Base-by-base conservation (phyloP, 129 eudicot species). In the Calendula officinalis region DNA sequence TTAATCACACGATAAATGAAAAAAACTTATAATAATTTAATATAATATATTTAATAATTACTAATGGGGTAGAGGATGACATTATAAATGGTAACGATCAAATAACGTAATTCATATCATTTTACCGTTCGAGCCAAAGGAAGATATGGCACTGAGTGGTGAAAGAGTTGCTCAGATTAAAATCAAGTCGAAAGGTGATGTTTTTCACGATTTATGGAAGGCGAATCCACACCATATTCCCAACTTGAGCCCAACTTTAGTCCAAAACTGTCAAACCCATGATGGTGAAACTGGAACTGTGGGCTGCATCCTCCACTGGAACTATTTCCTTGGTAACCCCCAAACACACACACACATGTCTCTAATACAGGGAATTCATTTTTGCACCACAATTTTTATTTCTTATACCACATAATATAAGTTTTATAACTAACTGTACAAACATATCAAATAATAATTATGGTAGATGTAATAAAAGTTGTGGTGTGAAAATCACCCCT, bases 231-330 rank as follows among this genome's bases (percentile, higher is more conserved):
- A 75, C 37, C 68, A 76, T 48, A 4, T 81, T 7, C 17, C 76
- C 15, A 73, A 49, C 30, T 22, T 77, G 3, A 45, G 57, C 47
- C 81, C 82, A 3, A 73, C 34, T 1, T 56, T 27, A 17, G 51
- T 77, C 8, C 79, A 81, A 38, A 77, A 57, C 33, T 77, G 82
- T 73, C 72, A 77, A 47, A 43, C 70, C 36, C 82, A 68, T 64
- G 68, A 60, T 1, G 82, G 82, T 41, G 80, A 72, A 13, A 62
- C 16, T 17, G 86, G 86, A 77, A 64, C 48, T 1, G 71, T 41
- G 4, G 86, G 86, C 36, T 73, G 67, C 7, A 38, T 67, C 36
- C 56, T 73, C 52, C 4, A 5, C 14, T 81, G 82, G 86, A 60
- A 68, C 57, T 77, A 81, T 27, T 48, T 77, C 32, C 79, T 39